These are phyloP conservation scores for Hansenula sp. DNA, from an alignment of 1,139 yeast species.

Conservation along the genomic window DNA sequence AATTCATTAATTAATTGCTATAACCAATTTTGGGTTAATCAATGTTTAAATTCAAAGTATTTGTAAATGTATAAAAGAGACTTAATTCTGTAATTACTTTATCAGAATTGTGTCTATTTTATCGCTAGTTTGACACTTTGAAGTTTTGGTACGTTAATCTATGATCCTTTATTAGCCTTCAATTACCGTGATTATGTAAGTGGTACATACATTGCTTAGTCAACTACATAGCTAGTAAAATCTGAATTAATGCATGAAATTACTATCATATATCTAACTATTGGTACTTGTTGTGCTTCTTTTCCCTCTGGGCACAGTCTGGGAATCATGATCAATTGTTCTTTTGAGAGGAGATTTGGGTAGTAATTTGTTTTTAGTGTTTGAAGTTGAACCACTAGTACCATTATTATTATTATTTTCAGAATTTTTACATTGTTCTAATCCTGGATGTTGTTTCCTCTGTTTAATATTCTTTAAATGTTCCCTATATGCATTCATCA, in stretches of 20 bases:
- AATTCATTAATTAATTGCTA: no score
- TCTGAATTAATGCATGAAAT: no score
- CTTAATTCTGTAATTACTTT: no score
- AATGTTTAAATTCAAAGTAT: no score
- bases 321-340: neutral
- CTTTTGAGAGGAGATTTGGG: slow-evolving; percentile 2
- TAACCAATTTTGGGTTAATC: no score
- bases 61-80: no score
- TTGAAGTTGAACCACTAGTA: no score
- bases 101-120: no score
- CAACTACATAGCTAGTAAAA: no score
- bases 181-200: slow-evolving; percentile 5
- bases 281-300: neutral
- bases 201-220: neutral
- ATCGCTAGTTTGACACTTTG: no score
- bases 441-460: neutral
- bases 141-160: no score
- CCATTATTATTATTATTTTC: neutral
- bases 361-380: no score
- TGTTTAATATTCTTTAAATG: neutral
- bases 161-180: slow-evolving; percentile 2
- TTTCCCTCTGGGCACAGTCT: neutral
- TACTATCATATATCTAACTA: neutral
- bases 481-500: neutral
- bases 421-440: neutral